Conservation (phyloP, 441 rosid species). For the Erysimum cheiri region DNA sequence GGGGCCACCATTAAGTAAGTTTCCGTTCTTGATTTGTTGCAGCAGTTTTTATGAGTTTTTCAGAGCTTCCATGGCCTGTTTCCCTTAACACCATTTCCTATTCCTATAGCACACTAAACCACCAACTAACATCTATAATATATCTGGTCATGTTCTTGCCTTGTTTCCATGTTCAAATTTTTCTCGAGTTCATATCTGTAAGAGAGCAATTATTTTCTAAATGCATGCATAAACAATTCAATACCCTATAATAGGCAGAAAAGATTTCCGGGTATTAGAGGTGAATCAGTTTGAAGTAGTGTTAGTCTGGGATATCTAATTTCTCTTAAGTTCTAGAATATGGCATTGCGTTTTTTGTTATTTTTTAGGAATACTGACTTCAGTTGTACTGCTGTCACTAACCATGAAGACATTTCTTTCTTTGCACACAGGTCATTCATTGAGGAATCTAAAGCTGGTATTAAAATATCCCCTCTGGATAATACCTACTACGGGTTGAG, state of each 20-base stretch:
- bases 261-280: constrained; percentile 7
- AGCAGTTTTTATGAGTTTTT: constrained; percentile 17
- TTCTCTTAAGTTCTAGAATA: constrained; percentile 6
- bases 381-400: constrained; percentile 4
- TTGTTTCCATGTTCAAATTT: constrained; percentile 9
- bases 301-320: constrained; percentile 15
- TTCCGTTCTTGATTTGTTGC: constrained; percentile 32
- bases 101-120: neutral
- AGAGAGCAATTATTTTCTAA: constrained; percentile 11
- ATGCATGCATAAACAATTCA: constrained; percentile 22
- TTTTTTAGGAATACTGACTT: constrained; percentile 19
- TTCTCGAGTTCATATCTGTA: neutral
- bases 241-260: neutral
- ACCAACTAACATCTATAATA: constrained; percentile 4
- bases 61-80: neutral
- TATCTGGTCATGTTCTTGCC: constrained; percentile 27
- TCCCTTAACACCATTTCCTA: neutral
- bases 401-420: constrained; percentile 10
- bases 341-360: constrained; percentile 6
- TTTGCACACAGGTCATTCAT: constrained; percentile 77
- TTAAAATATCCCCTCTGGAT: constrained; percentile 94
- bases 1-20: constrained; percentile 96
- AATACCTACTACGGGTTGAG: constrained; percentile 83
- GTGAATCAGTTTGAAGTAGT: constrained; percentile 15
- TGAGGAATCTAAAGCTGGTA: constrained; percentile 94